Conservation (phyloP, 768 basidiomycete genomes). For the Xerocomus potaroensis region DNA sequence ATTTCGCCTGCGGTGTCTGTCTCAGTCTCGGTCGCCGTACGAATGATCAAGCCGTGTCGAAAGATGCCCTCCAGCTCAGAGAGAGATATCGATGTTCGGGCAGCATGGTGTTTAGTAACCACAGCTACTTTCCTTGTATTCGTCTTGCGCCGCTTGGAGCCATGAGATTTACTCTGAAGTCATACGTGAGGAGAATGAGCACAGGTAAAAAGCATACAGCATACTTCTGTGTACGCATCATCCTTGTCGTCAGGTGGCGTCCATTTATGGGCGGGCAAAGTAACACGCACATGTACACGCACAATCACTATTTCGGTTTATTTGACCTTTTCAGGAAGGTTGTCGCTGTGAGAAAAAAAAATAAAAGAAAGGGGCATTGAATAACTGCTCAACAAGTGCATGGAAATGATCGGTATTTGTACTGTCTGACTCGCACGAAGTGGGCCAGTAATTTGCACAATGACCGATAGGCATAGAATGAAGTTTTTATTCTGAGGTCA, state of each 20-base stretch:
- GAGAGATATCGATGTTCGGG: constrained; percentile 17
- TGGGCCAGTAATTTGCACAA: too few species aligned
- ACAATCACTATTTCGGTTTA: too few species aligned
- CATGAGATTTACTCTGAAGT: constrained; percentile 11
- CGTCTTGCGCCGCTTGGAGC: constrained; percentile 27
- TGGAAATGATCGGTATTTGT: too few species aligned
- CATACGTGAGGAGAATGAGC: not conserved
- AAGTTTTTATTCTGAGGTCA: too few species aligned
- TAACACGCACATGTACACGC: too few species aligned
- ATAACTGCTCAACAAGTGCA: too few species aligned
- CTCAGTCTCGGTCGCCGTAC: not conserved
- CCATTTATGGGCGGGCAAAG: too few species aligned
- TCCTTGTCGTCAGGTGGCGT: constrained; percentile 20
- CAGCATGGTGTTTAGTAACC: constrained; percentile 4
- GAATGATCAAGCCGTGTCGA: constrained; percentile 5
- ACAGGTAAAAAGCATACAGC: not conserved
- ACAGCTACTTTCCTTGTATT: constrained; percentile 16
- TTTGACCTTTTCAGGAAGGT: too few species aligned
- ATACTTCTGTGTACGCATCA: constrained; percentile 20
- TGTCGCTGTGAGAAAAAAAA: too few species aligned
- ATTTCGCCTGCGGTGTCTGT: not conserved
- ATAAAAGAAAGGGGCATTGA: too few species aligned
- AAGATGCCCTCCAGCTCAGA: constrained; percentile 17
- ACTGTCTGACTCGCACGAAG: too few species aligned
- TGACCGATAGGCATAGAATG: too few species aligned